Evolutionary conservation across 1,139 yeast species (phyloP).

Genomic region (Blastobotrys serpentis): DNA sequence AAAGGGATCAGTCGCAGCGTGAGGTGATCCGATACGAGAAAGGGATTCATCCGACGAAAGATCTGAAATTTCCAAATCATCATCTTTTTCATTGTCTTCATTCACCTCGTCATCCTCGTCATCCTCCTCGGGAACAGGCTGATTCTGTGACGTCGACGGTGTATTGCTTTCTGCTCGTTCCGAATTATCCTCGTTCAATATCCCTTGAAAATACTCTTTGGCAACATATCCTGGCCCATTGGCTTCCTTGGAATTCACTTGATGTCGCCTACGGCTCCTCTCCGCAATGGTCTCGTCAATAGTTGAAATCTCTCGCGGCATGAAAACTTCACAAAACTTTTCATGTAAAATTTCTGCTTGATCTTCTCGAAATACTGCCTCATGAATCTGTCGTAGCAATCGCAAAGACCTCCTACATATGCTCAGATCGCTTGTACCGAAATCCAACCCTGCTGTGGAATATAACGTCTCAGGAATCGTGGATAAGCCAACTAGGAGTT

Average conservation of each 20-base stretch:
- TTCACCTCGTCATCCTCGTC: not conserved
- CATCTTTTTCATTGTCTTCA: not conserved
- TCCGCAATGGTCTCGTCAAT: not conserved
- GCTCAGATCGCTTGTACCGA: slow-evolving; percentile 15
- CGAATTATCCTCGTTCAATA: not conserved
- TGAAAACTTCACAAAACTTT: not conserved
- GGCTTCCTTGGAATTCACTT: not conserved
- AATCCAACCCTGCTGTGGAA: slow-evolving; percentile 10
- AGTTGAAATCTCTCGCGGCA: not conserved
- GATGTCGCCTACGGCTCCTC: too few relatives aligned
- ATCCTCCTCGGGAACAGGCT: not conserved
- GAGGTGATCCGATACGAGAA: not conserved
- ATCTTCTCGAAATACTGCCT: slow-evolving; percentile 2
- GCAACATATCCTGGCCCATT: not conserved
- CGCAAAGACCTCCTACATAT: slow-evolving; percentile 12
- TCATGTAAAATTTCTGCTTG: not conserved
- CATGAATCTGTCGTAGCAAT: slow-evolving; percentile 13
- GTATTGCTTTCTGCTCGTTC: not conserved
- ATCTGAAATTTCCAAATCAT: not conserved
- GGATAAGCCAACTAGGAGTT: slow-evolving; percentile 11
- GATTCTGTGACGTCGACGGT: not conserved
- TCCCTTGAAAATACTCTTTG: not conserved
- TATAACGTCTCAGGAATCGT: slow-evolving; percentile 17
- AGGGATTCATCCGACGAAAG: slow-evolving; percentile 2
- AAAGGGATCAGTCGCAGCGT: not conserved